Base-by-base conservation (phyloP, 2,329 filamentous ascomycete species). In the Aciculosporium take region DNA sequence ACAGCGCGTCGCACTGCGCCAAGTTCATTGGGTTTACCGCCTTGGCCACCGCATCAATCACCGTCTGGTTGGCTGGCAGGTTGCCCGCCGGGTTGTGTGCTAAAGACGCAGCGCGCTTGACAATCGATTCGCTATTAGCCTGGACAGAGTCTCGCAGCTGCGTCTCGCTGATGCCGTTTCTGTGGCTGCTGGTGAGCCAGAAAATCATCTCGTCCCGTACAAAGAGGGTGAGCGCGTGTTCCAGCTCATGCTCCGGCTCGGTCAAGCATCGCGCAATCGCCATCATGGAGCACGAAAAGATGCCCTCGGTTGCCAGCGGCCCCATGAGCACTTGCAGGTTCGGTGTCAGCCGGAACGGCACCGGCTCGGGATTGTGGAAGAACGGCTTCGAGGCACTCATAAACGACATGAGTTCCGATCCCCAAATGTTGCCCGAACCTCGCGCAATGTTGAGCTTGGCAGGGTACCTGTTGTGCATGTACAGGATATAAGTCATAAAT, bases 401-500 rank as follows among this genome's bases (percentile, higher is more conserved):
- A 49, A 81, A 83, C 0, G 91, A 86, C 63, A 96, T 84, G 40
- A 96, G 71, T 61, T 99, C 91, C 7, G 86, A 86, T 37, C 87
- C 88, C 93, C 93, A 98, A 51, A 98, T 84, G 55, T 93, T 91
- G 49, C 93, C 93, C 5, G 82, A 87, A 24, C 76, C 75, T 20
- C 87, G 81, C 9, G 86, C 82, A 54, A 98, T 93, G 62, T 84
- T 82, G 60, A 96, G 81, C 71, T 98, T 98, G 62, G 88, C 86
- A 5, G 91, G 93, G 61, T 91, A 94, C 24, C 91, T 84, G 59
- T 86, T 86, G 58, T 89, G 86, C 79, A 98, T 96, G 65, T 89
- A 89, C 67, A 99, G 81, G 45, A 95, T 82, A 58, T 96, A 98
- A 4, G 91, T 96, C 83, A 98, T 94, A 66, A 98, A 98, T 1